A percentile compares a stretch with the other conserved stretches of the same genome.
phyloP scores from a whole-genome alignment of 257 asterid species.

The Solanum peruvianum region DNA sequence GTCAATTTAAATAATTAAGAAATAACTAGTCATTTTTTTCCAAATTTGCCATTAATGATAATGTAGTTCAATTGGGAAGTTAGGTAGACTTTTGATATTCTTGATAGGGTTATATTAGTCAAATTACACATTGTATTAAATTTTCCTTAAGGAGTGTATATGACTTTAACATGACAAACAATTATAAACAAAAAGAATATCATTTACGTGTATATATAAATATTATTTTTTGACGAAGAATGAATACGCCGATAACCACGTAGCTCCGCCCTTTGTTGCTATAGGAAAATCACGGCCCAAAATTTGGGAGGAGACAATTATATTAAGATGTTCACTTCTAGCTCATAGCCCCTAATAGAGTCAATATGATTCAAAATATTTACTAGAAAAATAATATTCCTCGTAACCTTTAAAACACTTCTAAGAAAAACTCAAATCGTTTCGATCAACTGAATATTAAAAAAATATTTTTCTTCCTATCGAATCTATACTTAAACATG shows the following conservation, averaged over 20 bases:
- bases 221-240: no score
- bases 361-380: background rate
- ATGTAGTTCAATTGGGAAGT: no score
- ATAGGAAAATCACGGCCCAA: background rate
- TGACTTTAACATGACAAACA: no score
- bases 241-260: background rate
- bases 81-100: no score
- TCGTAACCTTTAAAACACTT: background rate
- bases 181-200: rapidly evolving
- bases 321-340: background rate
- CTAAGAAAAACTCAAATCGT: no score
- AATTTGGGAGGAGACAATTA: background rate
- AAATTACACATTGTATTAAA: no score
- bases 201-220: no score
- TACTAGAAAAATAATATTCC: background rate
- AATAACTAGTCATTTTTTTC: no score
- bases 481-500: background rate
- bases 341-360: background rate
- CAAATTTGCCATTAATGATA: no score
- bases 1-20: no score
- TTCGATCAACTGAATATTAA: background rate
- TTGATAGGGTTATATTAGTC: no score
- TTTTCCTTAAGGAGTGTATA: rapidly evolving
- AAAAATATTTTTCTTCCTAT: background rate
- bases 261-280: background rate